Conservation (phyloP, 306 rosid genomes). For the Myrica gale region DNA sequence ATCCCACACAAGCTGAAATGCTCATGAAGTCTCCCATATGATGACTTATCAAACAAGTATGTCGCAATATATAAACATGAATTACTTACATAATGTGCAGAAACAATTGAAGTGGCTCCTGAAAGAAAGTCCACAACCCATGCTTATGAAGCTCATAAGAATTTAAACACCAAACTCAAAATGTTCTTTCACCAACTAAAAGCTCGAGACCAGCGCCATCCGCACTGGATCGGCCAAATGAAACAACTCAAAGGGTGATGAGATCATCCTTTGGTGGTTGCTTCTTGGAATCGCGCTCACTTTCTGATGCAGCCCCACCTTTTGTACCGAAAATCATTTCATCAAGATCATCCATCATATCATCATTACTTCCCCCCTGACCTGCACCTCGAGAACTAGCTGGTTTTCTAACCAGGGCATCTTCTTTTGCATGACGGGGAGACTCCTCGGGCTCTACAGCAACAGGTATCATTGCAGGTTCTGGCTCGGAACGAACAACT, state of each 20-base stretch:
- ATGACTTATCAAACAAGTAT: conserved; percentile 5
- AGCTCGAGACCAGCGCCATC: conserved; percentile 23
- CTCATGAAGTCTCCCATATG: not conserved
- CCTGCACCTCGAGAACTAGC: conserved; percentile 53
- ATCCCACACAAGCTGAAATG: not conserved
- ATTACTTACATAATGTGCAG: conserved; percentile 26
- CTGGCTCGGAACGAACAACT: conserved; percentile 49
- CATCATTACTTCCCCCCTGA: conserved; percentile 72
- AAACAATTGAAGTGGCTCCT: conserved; percentile 13
- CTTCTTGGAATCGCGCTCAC: conserved; percentile 65
- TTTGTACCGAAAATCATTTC: conserved; percentile 97
- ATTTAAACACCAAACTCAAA: conserved; percentile 15
- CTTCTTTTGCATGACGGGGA: conserved; percentile 57
- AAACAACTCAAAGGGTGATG: conserved; percentile 57
- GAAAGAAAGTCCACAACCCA: not conserved
- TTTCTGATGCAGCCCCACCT: conserved; percentile 54
- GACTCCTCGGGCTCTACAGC: conserved; percentile 95
- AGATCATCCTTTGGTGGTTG: conserved; percentile 79
- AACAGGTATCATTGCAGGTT: conserved; percentile 98
- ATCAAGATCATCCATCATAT: conserved; percentile 98
- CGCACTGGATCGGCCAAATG: conserved; percentile 14
- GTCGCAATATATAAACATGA: conserved; percentile 5
- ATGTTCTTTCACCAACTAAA: conserved; percentile 33
- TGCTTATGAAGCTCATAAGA: conserved; percentile 13
- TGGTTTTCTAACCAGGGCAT: conserved; percentile 72